Evolutionary conservation across 208 protist genomes (phyloP).

Genomic region (Wallacemonas collosoma): DNA sequence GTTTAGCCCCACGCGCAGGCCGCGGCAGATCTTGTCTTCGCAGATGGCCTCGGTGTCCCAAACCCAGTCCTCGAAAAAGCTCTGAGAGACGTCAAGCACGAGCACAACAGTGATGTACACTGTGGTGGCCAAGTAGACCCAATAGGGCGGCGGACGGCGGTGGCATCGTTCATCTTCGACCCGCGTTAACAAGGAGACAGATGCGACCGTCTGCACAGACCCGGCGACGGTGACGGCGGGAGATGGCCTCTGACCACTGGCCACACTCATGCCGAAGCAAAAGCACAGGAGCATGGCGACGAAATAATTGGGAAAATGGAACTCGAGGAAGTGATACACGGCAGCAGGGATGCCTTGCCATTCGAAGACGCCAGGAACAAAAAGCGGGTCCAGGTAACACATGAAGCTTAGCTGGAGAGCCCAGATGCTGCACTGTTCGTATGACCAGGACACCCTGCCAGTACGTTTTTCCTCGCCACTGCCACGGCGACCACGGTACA

Average conservation of each 20-base stretch:
- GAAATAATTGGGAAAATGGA: constrained; percentile 76
- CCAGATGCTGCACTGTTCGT: constrained; percentile 72
- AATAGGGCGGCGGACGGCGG: constrained; percentile 30
- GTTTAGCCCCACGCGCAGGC: constrained; percentile 30
- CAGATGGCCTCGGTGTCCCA: constrained; percentile 39
- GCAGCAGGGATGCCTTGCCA: not conserved
- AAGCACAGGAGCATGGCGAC: constrained; percentile 59
- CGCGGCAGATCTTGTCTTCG: constrained; percentile 29
- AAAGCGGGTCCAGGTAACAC: constrained; percentile 70
- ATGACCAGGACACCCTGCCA: constrained; percentile 15
- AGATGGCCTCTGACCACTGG: not conserved
- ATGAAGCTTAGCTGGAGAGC: constrained; percentile 50
- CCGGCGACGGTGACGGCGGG: not conserved
- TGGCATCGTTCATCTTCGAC: not conserved
- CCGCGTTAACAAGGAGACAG: too few relatives aligned
- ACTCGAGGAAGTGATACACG: constrained; percentile 59
- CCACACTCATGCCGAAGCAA: constrained; percentile 12
- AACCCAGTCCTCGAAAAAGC: constrained; percentile 32
- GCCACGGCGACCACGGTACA: constrained; percentile 31
- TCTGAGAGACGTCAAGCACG: constrained; percentile 36
- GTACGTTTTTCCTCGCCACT: not conserved
- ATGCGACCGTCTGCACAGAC: not conserved
- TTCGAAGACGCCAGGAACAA: constrained; percentile 40
- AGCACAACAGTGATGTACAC: constrained; percentile 36
- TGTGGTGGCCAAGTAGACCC: constrained; percentile 29